Evolutionary conservation across 192 early-diverging fungal species (phyloP), one percentile per base, ranked within the genome.

Genomic region (Coemansia sp.): DNA sequence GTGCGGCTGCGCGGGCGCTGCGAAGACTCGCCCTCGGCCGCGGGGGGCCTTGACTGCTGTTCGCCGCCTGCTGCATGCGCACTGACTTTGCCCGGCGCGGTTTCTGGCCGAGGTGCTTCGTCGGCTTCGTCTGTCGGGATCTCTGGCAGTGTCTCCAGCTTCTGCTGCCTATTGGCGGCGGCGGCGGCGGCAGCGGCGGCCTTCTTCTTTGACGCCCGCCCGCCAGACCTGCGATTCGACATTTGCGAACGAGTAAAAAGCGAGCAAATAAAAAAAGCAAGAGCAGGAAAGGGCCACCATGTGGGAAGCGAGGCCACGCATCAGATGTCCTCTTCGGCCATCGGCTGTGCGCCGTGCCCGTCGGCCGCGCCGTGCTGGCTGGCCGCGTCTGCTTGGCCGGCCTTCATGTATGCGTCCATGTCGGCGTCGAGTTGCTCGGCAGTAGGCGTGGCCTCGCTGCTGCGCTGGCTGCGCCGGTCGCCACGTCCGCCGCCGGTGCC

Each of bases 401-500:
- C 18, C 16, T 34, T 53, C 69, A 73, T 73, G 29, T 73, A 73
- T 19, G 57, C 44, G 29, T 73, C 69, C 36, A 73, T 55, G 8
- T 73, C 69, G 23, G 64, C 69, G 31, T 73, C 63, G 2, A 73
- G 69, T 27, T 73, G 44, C 34, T 66, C 58, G 12, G 43, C 42
- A 9, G 62, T 73, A 27, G 49, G 37, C 0, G 23, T 17, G 9
- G 51, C 5, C 13, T 55, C 31, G 38, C 37, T 34, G 25, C 14
- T 14, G 30, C 33, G 10, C 26, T 36, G 18, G 49, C 32, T 19
- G 42, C 20, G 23, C 27, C 32, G 16, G 34, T 50, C 21, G 40
- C 39, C 22, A 30, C 58, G 14, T 38, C 51, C 18, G 38, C 52
- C 21, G 43, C 36, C 18, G 7, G 7, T 4, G 32, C 32, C 3